Percentiles rank a stretch among this genome's conserved stretches.
These are phyloP conservation scores for Trichoderma atrobrunneum DNA, from an alignment of 2,329 filamentous ascomycete species.

Conservation along the genomic window DNA sequence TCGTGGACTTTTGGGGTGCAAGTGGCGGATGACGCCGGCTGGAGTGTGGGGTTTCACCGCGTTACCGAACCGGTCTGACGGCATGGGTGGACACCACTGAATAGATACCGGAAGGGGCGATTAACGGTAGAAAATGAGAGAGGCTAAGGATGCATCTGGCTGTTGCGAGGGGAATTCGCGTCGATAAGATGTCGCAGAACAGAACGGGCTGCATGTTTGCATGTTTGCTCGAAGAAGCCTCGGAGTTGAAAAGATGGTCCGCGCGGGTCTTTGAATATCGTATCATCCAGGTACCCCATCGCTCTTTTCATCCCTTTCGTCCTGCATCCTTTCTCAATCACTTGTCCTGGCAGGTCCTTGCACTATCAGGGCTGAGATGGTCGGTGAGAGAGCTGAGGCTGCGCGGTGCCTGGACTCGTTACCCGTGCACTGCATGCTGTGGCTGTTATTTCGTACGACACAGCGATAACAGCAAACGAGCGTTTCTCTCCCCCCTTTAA, in stretches of 20 bases:
- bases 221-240: neutral
- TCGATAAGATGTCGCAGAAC: neutral
- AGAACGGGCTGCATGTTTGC: neutral
- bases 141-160: neutral
- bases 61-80: conserved; percentile 15
- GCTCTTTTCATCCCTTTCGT: neutral
- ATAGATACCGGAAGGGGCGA: conserved; percentile 11
- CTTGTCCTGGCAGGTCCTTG: neutral
- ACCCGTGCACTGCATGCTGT: no score
- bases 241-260: neutral
- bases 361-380: neutral
- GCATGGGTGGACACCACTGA: conserved; percentile 4
- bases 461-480: no score
- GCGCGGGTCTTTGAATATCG: neutral
- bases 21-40: neutral
- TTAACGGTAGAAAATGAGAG: conserved; percentile 8
- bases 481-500: neutral
- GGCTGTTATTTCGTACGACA: neutral
- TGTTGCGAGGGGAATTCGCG: neutral
- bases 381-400: neutral
- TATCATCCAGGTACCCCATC: neutral
- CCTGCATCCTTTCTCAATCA: no score
- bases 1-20: neutral
- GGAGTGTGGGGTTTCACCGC: conserved; percentile 2
- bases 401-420: neutral